phyloP scores from a whole-genome alignment of 225 moss, liverwort and hornwort genomes.

The Bryum argenteum region DNA sequence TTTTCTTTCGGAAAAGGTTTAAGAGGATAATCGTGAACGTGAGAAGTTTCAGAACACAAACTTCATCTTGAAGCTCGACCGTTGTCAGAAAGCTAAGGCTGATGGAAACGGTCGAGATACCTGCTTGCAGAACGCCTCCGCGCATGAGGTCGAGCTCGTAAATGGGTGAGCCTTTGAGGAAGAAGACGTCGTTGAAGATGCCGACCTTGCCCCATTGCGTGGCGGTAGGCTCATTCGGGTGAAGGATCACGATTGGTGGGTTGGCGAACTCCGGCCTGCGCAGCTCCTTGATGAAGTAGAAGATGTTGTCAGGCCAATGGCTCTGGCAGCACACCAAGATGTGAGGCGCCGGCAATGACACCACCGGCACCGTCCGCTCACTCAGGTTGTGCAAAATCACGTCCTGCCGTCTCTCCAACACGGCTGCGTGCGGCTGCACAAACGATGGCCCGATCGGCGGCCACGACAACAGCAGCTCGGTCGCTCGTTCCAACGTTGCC shows the following conservation, averaged over 20 bases:
- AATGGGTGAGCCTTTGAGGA: constrained; percentile 53
- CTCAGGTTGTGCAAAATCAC: constrained; percentile 45
- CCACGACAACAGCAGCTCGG: constrained; percentile 49
- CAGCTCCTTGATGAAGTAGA: constrained; percentile 50
- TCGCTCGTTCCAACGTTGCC: constrained; percentile 45
- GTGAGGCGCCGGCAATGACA: constrained; percentile 37
- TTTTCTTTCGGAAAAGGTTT: not conserved
- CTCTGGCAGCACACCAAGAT: constrained; percentile 56
- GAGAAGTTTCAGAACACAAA: not conserved
- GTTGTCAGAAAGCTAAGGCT: not conserved
- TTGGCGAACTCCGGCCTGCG: constrained; percentile 38
- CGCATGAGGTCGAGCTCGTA: constrained; percentile 66
- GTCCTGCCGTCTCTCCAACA: constrained; percentile 46
- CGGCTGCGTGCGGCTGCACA: constrained; percentile 46
- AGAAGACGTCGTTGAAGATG: constrained; percentile 42
- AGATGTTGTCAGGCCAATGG: constrained; percentile 46
- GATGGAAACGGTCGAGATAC: constrained; percentile 16
- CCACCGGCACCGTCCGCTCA: constrained; percentile 43
- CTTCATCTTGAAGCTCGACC: not conserved
- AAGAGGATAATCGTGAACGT: not conserved
- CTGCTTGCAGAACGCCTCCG: constrained; percentile 54
- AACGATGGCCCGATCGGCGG: constrained; percentile 37
- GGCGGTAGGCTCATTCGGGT: constrained; percentile 47
- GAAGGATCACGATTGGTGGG: constrained; percentile 49
- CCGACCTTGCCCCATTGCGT: constrained; percentile 55